Evolutionary conservation across 23 red algal genomes (phyloP).

Genomic region (Gracilaria vermiculophylla): DNA sequence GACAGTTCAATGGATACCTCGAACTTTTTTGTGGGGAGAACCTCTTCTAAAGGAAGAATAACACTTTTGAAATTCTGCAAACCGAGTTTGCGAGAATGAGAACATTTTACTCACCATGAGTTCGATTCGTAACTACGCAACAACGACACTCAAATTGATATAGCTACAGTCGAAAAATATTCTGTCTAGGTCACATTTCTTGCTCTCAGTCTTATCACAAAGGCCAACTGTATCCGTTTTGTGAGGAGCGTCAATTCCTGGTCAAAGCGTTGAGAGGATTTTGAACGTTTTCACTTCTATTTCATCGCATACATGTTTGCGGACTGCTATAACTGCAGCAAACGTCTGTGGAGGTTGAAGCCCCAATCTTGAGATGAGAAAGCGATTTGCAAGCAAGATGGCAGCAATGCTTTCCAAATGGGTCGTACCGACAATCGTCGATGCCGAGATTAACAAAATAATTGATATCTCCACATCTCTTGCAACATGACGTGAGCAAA

Average conservation of each 20-base stretch:
- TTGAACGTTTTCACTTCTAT: not conserved
- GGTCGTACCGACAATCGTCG: slow-evolving; percentile 25
- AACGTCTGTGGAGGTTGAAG: slow-evolving; percentile 18
- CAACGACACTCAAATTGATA: not conserved
- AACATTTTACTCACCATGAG: not conserved
- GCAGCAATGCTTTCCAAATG: slow-evolving; percentile 61
- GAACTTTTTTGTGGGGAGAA: not conserved
- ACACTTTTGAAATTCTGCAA: not conserved
- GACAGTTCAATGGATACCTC: not conserved
- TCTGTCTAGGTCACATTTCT: not conserved
- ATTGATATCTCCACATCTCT: slow-evolving; percentile 1
- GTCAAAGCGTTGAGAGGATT: not conserved
- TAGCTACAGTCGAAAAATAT: not conserved
- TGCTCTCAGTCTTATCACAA: not conserved
- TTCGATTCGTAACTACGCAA: not conserved
- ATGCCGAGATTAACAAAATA: slow-evolving; percentile 55
- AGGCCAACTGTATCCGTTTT: too few relatives aligned
- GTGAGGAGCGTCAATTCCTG: not conserved
- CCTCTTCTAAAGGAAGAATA: not conserved
- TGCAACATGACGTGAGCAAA: slow-evolving; percentile 28
- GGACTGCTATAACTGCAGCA: slow-evolving; percentile 27
- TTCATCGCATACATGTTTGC: slow-evolving; percentile 7
- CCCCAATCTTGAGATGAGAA: slow-evolving; percentile 36
- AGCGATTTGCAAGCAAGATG: slow-evolving; percentile 60
- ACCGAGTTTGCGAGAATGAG: not conserved